Percentiles rank a stretch among this genome's conserved stretches.
Conservation (phyloP, 495 filamentous ascomycete genomes). For the Gamarada debralockiae region DNA sequence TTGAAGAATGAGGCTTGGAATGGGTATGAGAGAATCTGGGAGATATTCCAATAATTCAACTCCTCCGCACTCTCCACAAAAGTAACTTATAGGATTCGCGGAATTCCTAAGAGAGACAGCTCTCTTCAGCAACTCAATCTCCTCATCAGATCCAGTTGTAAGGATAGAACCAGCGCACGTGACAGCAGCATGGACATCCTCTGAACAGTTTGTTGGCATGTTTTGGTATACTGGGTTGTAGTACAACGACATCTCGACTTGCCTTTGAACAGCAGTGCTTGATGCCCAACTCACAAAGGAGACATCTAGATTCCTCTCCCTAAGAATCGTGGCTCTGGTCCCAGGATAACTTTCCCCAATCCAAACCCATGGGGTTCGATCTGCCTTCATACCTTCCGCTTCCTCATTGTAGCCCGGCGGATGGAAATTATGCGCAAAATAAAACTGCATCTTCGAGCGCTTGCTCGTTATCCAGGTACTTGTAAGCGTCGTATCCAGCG, state of each 20-base stretch:
- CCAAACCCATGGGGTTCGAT: constrained; percentile 14
- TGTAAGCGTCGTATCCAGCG: constrained; percentile 6
- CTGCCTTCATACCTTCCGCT: not conserved
- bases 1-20: not conserved
- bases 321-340: constrained; percentile 3
- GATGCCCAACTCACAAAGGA: constrained; percentile 14
- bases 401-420: not conserved
- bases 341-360: constrained; percentile 15
- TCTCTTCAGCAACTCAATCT: not conserved
- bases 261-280: constrained; percentile 3
- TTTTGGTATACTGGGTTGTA: constrained; percentile 2
- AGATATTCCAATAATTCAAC: not conserved
- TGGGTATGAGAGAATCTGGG: not conserved
- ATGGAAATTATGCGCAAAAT: constrained; percentile 11
- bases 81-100: not conserved
- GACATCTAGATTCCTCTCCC: constrained; percentile 9
- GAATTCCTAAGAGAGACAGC: not conserved
- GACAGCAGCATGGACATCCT: constrained; percentile 13
- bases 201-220: constrained; percentile 13
- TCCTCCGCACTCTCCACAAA: not conserved
- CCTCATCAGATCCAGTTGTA: not conserved
- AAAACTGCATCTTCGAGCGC: constrained; percentile 11
- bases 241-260: constrained; percentile 5
- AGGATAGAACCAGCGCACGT: not conserved
- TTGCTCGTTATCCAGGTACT: constrained; percentile 14